Percentiles rank a stretch among this genome's conserved stretches.
phyloP scores from a whole-genome alignment of 139 green algal genomes.

The Chlamydomonas sphaeroides region DNA sequence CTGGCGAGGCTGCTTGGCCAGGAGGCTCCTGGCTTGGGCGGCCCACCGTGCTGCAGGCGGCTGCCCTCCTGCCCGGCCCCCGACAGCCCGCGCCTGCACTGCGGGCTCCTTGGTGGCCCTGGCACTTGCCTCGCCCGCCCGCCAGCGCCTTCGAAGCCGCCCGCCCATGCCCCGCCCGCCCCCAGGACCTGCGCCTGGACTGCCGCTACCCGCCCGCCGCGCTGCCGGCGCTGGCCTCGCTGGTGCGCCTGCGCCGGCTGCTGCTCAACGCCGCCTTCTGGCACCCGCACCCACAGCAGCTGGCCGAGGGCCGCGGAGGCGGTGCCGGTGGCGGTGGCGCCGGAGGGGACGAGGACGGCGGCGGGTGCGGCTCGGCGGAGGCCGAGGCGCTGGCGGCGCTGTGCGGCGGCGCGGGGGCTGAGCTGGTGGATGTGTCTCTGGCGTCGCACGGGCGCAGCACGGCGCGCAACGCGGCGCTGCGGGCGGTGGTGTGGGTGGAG shows the following conservation, averaged over 20 bases:
- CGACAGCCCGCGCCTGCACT: background rate
- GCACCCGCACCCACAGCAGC: background rate
- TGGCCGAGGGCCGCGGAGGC: background rate
- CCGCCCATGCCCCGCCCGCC: background rate
- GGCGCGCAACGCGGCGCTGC: background rate
- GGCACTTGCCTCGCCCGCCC: too few species aligned
- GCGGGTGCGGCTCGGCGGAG: background rate
- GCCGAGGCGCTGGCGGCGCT: background rate
- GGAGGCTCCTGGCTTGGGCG: too few species aligned
- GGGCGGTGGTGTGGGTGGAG: background rate
- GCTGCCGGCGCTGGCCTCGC: background rate
- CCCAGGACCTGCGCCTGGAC: conserved; percentile 19
- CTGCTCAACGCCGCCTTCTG: conserved; percentile 20
- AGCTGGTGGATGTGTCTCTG: background rate
- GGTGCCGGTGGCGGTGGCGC: background rate
- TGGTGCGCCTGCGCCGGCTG: background rate
- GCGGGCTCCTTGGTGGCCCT: too few species aligned
- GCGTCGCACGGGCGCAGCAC: background rate
- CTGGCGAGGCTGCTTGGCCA: background rate
- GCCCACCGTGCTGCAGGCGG: too few species aligned
- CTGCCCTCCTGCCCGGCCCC: too few species aligned
- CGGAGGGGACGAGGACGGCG: background rate
- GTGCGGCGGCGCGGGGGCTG: background rate
- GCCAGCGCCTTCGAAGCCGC: too few species aligned
- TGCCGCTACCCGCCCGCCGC: conserved; percentile 16